Evolutionary conservation across 2,329 filamentous ascomycete species (phyloP), one percentile per base, ranked within the genome.

Genomic region (Penicillium sp.): DNA sequence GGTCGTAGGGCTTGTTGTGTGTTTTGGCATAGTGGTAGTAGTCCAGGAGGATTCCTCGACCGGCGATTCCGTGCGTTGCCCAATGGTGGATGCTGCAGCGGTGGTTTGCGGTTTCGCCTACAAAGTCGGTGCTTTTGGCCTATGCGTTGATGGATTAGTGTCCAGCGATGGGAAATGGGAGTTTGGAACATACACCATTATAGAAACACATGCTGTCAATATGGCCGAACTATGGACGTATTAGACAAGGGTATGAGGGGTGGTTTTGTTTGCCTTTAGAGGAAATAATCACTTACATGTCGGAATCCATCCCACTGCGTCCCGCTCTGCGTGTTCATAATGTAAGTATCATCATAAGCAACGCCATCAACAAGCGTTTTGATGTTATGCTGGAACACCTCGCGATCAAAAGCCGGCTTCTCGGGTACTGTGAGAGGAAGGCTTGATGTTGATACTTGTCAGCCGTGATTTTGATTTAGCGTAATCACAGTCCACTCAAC

Each of bases 341-440:
- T 67, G 55, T 79, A 75, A 1, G 69, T 61, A 63, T 81, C 79
- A 58, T 79, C 78, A 44, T 72, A 78, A 3, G 68, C 71, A n/a
- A 76, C 50, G 20, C 65, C 71, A 16, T 71, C 67, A 2, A 62
- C 51, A 0, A 78, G 47, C 1, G 66, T 56, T 60, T 82, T 82
- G 71, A 85, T 84, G 20, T 77, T 77, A 63, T 85, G 82, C 55
- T 80, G 69, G 66, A 85, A 85, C 0, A 65, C 60, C 58, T 83
- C 76, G 5, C 83, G 80, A 10, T 69, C 72, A 59, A 85, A 85
- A 0, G 78, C 78, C 4, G 84, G 81, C 29, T 77, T 74, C n/a
- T 76, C 72, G 0, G 82, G 82, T 0, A 81, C 72, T 53, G 81
- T 76, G 16, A 84, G 63, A 2, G 83, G 82, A 4, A 85, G 75